A percentile compares a stretch with the other conserved stretches of the same genome.
phyloP scores from a whole-genome alignment of 1,284 basidiomycete species.

The Irpex rosettiformis region DNA sequence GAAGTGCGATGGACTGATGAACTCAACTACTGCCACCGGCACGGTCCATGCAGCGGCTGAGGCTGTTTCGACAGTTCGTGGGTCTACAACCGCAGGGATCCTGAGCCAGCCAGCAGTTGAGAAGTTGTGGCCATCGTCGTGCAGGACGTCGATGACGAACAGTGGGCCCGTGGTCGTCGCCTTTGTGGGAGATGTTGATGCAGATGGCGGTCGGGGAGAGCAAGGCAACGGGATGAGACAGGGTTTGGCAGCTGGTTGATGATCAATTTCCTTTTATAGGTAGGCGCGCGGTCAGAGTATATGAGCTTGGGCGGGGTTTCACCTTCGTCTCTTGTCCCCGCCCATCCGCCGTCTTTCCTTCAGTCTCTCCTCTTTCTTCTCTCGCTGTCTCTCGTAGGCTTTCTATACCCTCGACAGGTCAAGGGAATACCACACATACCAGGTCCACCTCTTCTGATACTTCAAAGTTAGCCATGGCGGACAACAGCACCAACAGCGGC shows the following conservation, averaged over 20 bases:
- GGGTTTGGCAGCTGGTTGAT: background rate
- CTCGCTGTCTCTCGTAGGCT: background rate
- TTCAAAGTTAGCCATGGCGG: slow-evolving; percentile 21
- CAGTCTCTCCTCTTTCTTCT: background rate
- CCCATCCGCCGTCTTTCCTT: background rate
- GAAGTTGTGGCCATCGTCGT: background rate
- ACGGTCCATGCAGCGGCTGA: background rate
- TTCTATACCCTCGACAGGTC: background rate
- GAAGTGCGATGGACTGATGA: slow-evolving; percentile 3
- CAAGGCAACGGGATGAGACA: background rate
- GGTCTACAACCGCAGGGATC: background rate
- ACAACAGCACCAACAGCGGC: slow-evolving; percentile 14
- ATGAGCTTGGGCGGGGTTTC: background rate
- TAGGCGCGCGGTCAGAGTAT: background rate
- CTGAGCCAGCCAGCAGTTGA: background rate
- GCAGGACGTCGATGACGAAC: background rate
- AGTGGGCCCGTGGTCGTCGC: background rate
- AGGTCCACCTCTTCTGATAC: background rate
- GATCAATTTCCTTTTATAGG: slow-evolving; percentile 1
- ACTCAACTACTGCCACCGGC: background rate
- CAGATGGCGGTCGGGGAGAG: background rate
- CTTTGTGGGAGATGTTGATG: background rate
- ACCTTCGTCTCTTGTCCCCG: background rate
- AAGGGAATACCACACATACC: background rate
- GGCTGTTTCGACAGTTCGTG: background rate